These are phyloP conservation scores for Amauroascus niger DNA, from an alignment of 2,329 filamentous ascomycete genomes.

Conservation along the genomic window DNA sequence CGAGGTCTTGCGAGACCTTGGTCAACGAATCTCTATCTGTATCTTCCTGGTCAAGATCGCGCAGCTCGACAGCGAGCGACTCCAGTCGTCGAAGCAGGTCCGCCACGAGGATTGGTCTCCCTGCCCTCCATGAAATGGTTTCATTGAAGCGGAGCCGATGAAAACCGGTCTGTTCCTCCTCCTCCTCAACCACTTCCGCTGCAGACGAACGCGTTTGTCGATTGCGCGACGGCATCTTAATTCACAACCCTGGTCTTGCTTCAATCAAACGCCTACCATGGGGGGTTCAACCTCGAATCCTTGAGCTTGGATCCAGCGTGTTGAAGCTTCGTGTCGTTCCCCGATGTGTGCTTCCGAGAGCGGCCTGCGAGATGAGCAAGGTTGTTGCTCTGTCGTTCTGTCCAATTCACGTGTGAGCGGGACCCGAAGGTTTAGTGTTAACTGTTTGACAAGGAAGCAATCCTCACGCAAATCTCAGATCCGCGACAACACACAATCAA, in stretches of 20 bases:
- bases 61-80: slow-evolving; percentile 69
- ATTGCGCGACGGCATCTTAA: slow-evolving; percentile 36
- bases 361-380: neutral
- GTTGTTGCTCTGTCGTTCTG: too few relatives aligned
- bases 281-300: neutral
- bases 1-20: slow-evolving; percentile 75
- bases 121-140: slow-evolving; percentile 80
- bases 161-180: slow-evolving; percentile 28
- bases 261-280: neutral
- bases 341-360: neutral
- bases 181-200: slow-evolving; percentile 20
- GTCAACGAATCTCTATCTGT: slow-evolving; percentile 73
- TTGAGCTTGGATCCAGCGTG: neutral
- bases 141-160: slow-evolving; percentile 65
- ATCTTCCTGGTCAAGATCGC: slow-evolving; percentile 77
- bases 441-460: neutral
- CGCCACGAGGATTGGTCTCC: slow-evolving; percentile 74
- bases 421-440: neutral
- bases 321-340: neutral
- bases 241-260: neutral
- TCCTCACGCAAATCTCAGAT: neutral
- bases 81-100: slow-evolving; percentile 76
- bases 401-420: neutral
- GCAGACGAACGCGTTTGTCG: slow-evolving; percentile 29
- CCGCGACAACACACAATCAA: neutral